phyloP scores from a whole-genome alignment of 495 filamentous ascomycete genomes.

The Penicillium atrosanguineum region DNA sequence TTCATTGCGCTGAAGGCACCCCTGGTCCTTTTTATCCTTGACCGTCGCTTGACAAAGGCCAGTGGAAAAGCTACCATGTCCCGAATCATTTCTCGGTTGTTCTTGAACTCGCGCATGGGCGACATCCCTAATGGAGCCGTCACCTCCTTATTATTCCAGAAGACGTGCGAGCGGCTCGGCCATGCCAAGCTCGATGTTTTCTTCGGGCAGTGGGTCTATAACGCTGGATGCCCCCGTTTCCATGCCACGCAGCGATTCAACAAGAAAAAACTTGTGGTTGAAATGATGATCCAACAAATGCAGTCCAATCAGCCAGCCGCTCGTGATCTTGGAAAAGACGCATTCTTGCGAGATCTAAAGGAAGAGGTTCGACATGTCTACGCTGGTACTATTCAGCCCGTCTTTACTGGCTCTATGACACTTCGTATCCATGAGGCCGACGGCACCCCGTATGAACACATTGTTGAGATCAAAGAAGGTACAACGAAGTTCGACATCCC shows the following conservation, averaged over 20 bases:
- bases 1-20: slow-evolving; percentile 92
- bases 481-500: slow-evolving; percentile 85
- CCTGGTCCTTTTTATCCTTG: slow-evolving; percentile 88
- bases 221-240: slow-evolving; percentile 84
- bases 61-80: slow-evolving; percentile 78
- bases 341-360: slow-evolving; percentile 79
- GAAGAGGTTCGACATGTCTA: slow-evolving; percentile 72
- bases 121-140: slow-evolving; percentile 70
- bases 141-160: slow-evolving; percentile 70
- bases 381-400: slow-evolving; percentile 64
- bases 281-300: slow-evolving; percentile 83
- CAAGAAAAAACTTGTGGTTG: slow-evolving; percentile 94
- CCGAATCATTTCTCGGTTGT: slow-evolving; percentile 78
- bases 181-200: slow-evolving; percentile 82
- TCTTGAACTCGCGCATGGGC: slow-evolving; percentile 77
- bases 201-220: slow-evolving; percentile 89
- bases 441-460: slow-evolving; percentile 97
- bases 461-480: slow-evolving; percentile 88
- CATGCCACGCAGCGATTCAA: slow-evolving; percentile 86
- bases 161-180: slow-evolving; percentile 79
- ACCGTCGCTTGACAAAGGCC: slow-evolving; percentile 82
- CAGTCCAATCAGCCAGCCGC: slow-evolving; percentile 57
- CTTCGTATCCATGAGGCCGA: slow-evolving; percentile 98
- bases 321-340: slow-evolving; percentile 56
- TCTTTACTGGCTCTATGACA: slow-evolving; percentile 95